Base-by-base conservation (phyloP, 257 asterid genomes). In the Fraxinus cuspidata region DNA sequence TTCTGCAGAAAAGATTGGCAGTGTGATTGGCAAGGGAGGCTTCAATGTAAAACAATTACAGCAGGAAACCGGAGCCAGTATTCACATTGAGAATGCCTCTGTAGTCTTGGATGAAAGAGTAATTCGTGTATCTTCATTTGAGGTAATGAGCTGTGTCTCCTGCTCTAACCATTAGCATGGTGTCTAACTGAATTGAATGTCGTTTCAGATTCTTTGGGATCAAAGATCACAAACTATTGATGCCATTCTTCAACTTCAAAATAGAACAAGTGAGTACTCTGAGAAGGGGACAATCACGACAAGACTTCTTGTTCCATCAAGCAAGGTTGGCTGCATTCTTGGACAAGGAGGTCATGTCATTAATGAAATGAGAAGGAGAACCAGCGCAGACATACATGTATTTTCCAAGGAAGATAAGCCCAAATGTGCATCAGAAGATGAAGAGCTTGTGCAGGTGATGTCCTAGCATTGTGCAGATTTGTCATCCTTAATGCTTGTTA, bases 401-500 rank as follows among this genome's bases (percentile, higher is more conserved):
- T 81, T 86, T 83, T 89, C 96, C 74, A 85, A 88, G 87, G 92
- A 87, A 81, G 94, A 88, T 42, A 93, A 86, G 78, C 93, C 96
- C 70, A 88, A 82, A 81, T 91, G 93, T 23, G 97, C 97, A 51
- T 86, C 88, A 49, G 87, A 80, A 66, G 94, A 91, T 78, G 97
- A 91, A 87, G 98, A 91, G 85, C 94, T 93, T 84, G 97, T 93
- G 86, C 97, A 91, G 96, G 98, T 93, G 86, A 78, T 81, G 78
- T 73, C 34, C 31, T 83, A 60, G 5, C 13, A 60, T 60, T 25
- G 23, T 60, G 32, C 32, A 60, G 68, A 60, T 60, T 23, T 8
- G 4, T 58, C 66, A 58, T 60, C 68, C 68, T 9, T 60, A 60
- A 60, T 60, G 15, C 31, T 7, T 9, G 27, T 9, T 60, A 10